A percentile compares a stretch with the other conserved stretches of the same genome.
These are phyloP conservation scores for Yamadazyma trypodendri DNA, from an alignment of 1,139 yeast species.

Conservation along the genomic window DNA sequence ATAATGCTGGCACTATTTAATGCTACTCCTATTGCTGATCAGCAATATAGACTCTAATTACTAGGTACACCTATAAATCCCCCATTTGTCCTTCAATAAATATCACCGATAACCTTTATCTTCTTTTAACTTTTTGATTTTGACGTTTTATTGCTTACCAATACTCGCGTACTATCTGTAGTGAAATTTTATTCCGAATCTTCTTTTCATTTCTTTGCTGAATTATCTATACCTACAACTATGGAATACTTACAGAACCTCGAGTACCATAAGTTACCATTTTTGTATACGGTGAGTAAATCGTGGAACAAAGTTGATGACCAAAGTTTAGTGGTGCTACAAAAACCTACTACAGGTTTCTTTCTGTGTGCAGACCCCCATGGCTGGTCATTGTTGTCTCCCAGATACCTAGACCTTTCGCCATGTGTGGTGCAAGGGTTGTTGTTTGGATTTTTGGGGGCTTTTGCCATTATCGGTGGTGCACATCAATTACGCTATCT, in stretches of 20 bases:
- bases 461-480: conserved; percentile 58
- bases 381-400: conserved; percentile 77
- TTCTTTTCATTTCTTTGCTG: background rate
- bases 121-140: too few species aligned
- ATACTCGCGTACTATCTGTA: too few species aligned
- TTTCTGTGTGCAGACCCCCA: conserved; percentile 28
- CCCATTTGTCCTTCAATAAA: too few species aligned
- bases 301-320: background rate
- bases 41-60: too few species aligned
- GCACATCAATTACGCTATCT: conserved; percentile 37
- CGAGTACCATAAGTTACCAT: conserved; percentile 15
- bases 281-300: conserved; percentile 4
- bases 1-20: too few species aligned
- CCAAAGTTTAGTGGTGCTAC: background rate
- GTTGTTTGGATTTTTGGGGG: conserved; percentile 50
- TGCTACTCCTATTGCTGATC: too few species aligned
- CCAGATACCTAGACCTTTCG: conserved; percentile 62
- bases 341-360: conserved; percentile 4
- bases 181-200: too few species aligned
- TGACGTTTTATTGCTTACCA: too few species aligned
- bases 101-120: too few species aligned
- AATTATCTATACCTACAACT: too few species aligned
- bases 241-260: conserved; percentile 15
- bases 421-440: conserved; percentile 82
- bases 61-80: too few species aligned